phyloP scores from a whole-genome alignment of 495 filamentous ascomycete genomes.

The Rhizodiscina lignyota region DNA sequence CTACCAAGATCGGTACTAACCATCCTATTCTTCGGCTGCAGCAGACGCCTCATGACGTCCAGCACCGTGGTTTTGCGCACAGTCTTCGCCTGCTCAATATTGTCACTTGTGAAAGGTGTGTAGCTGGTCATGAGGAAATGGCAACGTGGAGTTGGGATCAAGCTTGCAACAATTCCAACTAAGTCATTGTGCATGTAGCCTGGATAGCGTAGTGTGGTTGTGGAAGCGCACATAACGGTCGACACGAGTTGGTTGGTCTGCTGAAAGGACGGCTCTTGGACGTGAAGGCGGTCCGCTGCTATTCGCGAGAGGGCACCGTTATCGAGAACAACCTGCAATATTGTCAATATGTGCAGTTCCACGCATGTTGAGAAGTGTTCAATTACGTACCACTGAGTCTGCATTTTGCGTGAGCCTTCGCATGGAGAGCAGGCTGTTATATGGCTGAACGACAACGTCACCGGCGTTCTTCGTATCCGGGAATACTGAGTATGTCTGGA shows the following conservation, averaged over 20 bases:
- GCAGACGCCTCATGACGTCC: conserved; percentile 87
- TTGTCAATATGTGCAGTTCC: too few relatives aligned
- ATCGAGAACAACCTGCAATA: conserved; percentile 74
- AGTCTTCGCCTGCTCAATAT: conserved; percentile 88
- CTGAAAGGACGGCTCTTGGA: conserved; percentile 85
- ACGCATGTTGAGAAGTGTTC: too few relatives aligned
- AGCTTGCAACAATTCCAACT: conserved; percentile 84
- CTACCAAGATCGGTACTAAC: conserved; percentile 90
- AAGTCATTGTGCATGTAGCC: conserved; percentile 99
- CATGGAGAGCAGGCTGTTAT: conserved; percentile 91
- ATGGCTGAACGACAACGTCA: conserved; percentile 94
- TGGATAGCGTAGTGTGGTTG: conserved; percentile 87
- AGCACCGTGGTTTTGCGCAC: conserved; percentile 95
- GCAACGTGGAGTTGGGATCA: conserved; percentile 90
- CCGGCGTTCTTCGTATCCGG: conserved; percentile 68
- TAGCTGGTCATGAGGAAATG: conserved; percentile 98
- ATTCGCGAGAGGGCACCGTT: conserved; percentile 90
- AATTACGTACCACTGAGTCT: conserved; percentile 58
- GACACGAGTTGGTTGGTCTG: conserved; percentile 97
- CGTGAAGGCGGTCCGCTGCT: conserved; percentile 82
- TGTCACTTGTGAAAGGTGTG: conserved; percentile 91
- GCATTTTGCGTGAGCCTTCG: conserved; percentile 84
- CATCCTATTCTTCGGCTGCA: conserved; percentile 99
- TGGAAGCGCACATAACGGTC: conserved; percentile 97
- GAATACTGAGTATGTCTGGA: conserved; percentile 98